Conservation (phyloP, 2,329 filamentous ascomycete species). For the Botrytis sinoallii region DNA sequence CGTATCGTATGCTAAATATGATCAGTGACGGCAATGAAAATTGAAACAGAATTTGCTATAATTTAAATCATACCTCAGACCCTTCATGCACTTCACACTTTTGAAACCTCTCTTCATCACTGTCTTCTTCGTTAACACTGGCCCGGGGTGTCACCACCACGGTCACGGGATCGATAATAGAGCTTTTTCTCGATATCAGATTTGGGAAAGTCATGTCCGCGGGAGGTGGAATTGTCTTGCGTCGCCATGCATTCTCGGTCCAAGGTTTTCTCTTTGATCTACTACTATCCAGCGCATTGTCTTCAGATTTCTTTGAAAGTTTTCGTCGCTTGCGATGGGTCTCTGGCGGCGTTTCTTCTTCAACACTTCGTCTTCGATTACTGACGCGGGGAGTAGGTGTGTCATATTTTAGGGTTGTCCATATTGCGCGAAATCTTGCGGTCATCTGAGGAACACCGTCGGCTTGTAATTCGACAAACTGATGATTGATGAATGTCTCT, state of each 20-base stretch:
- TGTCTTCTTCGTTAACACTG: not conserved
- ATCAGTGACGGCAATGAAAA: not conserved
- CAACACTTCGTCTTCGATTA: not conserved
- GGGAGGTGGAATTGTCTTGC: conserved; percentile 8
- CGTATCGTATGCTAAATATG: not conserved
- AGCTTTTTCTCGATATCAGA: conserved; percentile 11
- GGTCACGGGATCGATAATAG: conserved; percentile 7
- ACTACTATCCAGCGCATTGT: not conserved
- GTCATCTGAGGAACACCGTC: conserved; percentile 16
- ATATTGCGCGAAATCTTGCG: conserved; percentile 13
- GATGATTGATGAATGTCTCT: conserved; percentile 13
- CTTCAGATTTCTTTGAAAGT: conserved; percentile 4
- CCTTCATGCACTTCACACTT: not conserved
- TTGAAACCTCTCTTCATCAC: not conserved
- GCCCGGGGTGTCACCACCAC: not conserved
- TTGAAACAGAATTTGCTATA: not conserved
- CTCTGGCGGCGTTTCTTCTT: conserved; percentile 1
- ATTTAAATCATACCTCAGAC: not conserved
- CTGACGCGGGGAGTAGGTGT: not conserved
- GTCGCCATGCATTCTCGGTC: conserved; percentile 9
- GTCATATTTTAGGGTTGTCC: conserved; percentile 13
- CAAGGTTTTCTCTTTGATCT: not conserved
- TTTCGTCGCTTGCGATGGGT: conserved; percentile 8
- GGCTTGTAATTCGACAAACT: conserved; percentile 14
- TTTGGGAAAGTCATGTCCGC: conserved; percentile 13